A percentile compares a stretch with the other conserved stretches of the same genome.
These are phyloP conservation scores for Aspergillus fischeri DNA, from an alignment of 2,329 filamentous ascomycete species.

Conservation along the genomic window DNA sequence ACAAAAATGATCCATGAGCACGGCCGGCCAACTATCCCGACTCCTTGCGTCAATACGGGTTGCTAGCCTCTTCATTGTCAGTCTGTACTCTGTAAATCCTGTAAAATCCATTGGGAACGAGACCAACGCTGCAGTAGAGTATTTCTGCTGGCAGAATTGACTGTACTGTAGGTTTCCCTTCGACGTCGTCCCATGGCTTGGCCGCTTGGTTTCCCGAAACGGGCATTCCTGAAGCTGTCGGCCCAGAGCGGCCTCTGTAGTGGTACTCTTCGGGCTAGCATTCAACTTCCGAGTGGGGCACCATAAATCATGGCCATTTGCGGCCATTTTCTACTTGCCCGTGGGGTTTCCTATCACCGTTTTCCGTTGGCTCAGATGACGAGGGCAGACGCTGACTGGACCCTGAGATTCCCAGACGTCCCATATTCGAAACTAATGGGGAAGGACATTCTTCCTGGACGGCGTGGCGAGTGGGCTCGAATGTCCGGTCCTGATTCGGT, in stretches of 20 bases:
- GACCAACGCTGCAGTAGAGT: not conserved
- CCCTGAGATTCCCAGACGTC: constrained; percentile 1
- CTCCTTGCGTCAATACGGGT: constrained; percentile 26
- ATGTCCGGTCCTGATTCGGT: constrained; percentile 8
- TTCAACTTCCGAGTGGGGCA: constrained; percentile 8
- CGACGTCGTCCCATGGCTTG: constrained; percentile 9
- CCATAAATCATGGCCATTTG: constrained; percentile 16
- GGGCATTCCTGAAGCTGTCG: constrained; percentile 20
- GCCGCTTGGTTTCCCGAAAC: constrained; percentile 20
- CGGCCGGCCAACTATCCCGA: constrained; percentile 12
- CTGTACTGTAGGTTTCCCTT: not conserved
- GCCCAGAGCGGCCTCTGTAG: constrained; percentile 18
- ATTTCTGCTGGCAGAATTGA: not conserved
- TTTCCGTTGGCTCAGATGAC: constrained; percentile 1
- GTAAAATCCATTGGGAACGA: not conserved
- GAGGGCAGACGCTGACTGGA: not conserved
- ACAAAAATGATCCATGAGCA: constrained; percentile 10
- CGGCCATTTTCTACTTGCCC: constrained; percentile 6
- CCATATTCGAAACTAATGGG: not conserved
- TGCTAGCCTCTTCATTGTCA: constrained; percentile 15
- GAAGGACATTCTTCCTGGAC: not conserved
- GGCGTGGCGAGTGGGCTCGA: constrained; percentile 9
- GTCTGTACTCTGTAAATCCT: constrained; percentile 1
- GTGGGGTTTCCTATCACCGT: constrained; percentile 8
- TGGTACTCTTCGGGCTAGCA: constrained; percentile 4